phyloP scores from a whole-genome alignment of 2,329 filamentous ascomycete genomes.

The Penicillium glabrum region DNA sequence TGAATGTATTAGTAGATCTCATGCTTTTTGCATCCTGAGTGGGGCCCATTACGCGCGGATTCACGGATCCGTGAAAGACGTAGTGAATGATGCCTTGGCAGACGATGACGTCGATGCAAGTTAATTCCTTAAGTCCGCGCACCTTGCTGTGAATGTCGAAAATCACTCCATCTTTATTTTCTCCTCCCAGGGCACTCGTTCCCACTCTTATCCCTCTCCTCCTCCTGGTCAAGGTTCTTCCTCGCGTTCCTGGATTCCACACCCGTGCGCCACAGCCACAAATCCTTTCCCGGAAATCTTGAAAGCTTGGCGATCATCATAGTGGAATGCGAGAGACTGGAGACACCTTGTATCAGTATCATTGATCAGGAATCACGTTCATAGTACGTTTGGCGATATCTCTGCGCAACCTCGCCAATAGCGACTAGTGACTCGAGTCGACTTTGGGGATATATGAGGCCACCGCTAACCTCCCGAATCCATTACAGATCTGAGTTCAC shows the following conservation, averaged over 20 bases:
- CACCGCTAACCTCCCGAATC: background rate
- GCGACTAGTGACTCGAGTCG: background rate
- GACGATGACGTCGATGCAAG: conserved; percentile 4
- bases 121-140: background rate
- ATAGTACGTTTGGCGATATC: background rate
- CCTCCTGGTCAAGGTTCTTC: background rate
- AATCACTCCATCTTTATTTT: background rate
- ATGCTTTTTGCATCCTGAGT: background rate
- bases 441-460: background rate
- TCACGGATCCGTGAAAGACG: background rate
- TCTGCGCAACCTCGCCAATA: background rate
- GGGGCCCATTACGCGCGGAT: background rate
- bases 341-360: background rate
- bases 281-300: conserved; percentile 1
- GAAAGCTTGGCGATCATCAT: conserved; percentile 1
- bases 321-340: background rate
- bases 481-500: background rate
- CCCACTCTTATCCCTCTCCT: background rate
- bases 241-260: conserved; percentile 3
- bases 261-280: conserved; percentile 5
- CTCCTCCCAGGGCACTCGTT: background rate
- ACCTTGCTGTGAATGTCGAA: background rate
- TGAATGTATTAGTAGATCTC: too few species aligned
- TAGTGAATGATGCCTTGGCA: conserved; percentile 2
- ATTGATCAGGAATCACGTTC: background rate